Percentiles rank a stretch among this genome's conserved stretches.
Conservation (phyloP, 495 filamentous ascomycete species). For the Articulospora tetracladia region DNA sequence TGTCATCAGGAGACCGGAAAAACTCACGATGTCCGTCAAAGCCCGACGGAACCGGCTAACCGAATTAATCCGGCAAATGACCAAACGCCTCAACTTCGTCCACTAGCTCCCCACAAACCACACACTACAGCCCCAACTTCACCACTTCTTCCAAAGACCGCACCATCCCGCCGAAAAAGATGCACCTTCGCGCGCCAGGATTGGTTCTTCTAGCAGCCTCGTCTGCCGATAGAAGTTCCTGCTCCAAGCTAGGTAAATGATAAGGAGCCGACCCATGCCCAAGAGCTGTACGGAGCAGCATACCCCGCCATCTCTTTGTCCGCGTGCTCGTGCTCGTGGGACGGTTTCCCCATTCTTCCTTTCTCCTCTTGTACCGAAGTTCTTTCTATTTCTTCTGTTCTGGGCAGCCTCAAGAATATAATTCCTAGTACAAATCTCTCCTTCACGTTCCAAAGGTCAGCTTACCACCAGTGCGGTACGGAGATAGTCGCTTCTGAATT, state of each 20-base stretch:
- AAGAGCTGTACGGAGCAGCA: not conserved
- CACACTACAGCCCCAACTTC: not conserved
- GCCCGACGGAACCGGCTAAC: not conserved
- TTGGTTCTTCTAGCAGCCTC: not conserved
- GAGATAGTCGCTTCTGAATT: not conserved
- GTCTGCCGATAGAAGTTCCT: not conserved
- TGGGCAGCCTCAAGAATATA: not conserved
- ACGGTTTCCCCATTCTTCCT: not conserved
- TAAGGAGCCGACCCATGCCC: not conserved
- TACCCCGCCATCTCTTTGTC: not conserved
- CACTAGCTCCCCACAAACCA: not conserved
- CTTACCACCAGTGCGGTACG: not conserved
- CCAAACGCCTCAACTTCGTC: not conserved
- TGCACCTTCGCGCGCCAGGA: not conserved
- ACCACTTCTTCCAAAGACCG: not conserved
- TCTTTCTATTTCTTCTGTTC: not conserved
- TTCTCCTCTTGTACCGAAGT: not conserved
- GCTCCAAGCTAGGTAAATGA: not conserved
- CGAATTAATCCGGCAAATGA: not conserved
- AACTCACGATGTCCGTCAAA: not conserved
- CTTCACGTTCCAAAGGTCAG: not conserved
- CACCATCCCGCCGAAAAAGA: not conserved
- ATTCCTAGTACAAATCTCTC: not conserved
- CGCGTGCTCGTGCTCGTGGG: not conserved
- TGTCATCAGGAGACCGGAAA: not conserved